phyloP scores from a whole-genome alignment of 1,284 basidiomycete genomes.

The Cryptococcus neoformans region DNA sequence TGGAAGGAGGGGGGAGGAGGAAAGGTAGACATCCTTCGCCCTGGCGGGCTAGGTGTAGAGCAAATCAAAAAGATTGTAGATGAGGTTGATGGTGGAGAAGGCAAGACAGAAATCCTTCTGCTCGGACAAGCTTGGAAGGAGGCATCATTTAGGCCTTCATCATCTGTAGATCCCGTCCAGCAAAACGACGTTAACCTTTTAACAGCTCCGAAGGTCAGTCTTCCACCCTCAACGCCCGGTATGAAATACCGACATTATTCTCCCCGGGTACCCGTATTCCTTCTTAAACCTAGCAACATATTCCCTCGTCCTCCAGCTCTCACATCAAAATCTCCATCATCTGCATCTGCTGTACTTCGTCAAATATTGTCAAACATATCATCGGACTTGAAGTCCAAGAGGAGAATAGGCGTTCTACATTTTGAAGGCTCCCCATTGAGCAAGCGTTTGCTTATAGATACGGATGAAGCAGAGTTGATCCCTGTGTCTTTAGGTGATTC shows the following conservation, averaged over 20 bases:
- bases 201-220: not conserved
- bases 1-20: constrained; percentile 58
- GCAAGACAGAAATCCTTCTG: constrained; percentile 28
- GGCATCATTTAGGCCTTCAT: not conserved
- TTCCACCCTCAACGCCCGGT: constrained; percentile 90
- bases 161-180: not conserved
- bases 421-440: constrained; percentile 59
- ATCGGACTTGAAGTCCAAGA: constrained; percentile 2
- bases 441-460: not conserved
- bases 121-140: constrained; percentile 31
- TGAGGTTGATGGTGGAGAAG: constrained; percentile 43
- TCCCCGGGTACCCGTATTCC: constrained; percentile 71
- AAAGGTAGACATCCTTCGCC: constrained; percentile 76
- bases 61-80: constrained; percentile 64
- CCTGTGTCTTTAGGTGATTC: constrained; percentile 61
- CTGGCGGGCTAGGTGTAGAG: constrained; percentile 91
- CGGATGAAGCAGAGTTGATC: constrained; percentile 25
- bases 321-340: constrained; percentile 8
- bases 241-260: constrained; percentile 99
- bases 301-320: constrained; percentile 45
- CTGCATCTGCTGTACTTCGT: constrained; percentile 10
- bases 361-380: constrained; percentile 7
- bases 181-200: not conserved
- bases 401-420: constrained; percentile 63
- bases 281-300: constrained; percentile 58